phyloP scores from a whole-genome alignment of 768 basidiomycete genomes.

The Tricholoma hemisulphureum region DNA sequence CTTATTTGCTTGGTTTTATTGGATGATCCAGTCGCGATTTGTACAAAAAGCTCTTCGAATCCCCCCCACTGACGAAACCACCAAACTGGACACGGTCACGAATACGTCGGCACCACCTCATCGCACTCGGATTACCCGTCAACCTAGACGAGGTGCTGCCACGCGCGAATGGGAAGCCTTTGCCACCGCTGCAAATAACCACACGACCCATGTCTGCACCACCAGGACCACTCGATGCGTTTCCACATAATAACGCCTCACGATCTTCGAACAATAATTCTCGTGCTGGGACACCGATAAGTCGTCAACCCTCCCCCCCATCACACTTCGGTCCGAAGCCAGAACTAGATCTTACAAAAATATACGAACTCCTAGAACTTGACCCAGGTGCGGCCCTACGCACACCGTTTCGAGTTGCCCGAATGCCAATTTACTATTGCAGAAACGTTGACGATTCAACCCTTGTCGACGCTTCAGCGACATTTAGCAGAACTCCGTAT shows the following conservation, averaged over 20 bases:
- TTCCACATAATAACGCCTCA: slow-evolving; percentile 28
- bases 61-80: slow-evolving; percentile 75
- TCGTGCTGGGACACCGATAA: slow-evolving; percentile 52
- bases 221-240: slow-evolving; percentile 53
- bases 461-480: slow-evolving; percentile 63
- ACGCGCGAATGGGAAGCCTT: slow-evolving; percentile 55
- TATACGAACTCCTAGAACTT: slow-evolving; percentile 63
- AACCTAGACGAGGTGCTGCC: slow-evolving; percentile 92
- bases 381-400: slow-evolving; percentile 55
- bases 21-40: slow-evolving; percentile 62
- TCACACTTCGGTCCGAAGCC: slow-evolving; percentile 74
- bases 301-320: slow-evolving; percentile 30
- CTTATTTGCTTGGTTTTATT: slow-evolving; percentile 13
- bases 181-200: slow-evolving; percentile 80
- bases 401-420: neutral
- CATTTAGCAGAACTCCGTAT: slow-evolving; percentile 64
- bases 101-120: slow-evolving; percentile 87
- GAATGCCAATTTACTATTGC: slow-evolving; percentile 3
- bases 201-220: slow-evolving; percentile 83
- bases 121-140: slow-evolving; percentile 88
- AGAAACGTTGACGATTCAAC: slow-evolving; percentile 75
- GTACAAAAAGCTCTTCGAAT: slow-evolving; percentile 68
- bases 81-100: slow-evolving; percentile 93
- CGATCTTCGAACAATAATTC: slow-evolving; percentile 43
- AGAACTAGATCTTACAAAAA: slow-evolving; percentile 62